phyloP scores from a whole-genome alignment of 164 flowering plant genomes.

The Pachysandra terminalis region DNA sequence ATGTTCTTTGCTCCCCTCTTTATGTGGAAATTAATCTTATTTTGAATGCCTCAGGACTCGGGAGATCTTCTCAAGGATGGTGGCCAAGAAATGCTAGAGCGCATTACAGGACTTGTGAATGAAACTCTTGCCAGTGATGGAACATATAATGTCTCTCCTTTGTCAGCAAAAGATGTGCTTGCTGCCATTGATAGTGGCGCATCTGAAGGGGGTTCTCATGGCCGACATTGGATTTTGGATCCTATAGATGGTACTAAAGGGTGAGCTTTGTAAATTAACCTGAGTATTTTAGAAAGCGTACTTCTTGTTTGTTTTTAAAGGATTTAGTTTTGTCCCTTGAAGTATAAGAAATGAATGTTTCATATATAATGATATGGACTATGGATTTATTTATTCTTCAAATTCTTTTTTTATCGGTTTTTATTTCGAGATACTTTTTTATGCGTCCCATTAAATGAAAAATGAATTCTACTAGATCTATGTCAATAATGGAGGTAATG shows the following conservation, averaged over 20 bases:
- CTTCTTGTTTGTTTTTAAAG: not conserved
- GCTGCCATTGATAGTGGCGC: conserved; percentile 77
- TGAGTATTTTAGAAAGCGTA: not conserved
- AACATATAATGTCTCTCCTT: conserved; percentile 35
- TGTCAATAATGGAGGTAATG: too few species aligned
- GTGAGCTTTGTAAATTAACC: conserved; percentile 37
- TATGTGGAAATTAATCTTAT: conserved; percentile 8
- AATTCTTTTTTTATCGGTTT: too few species aligned
- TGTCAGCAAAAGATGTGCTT: conserved; percentile 73
- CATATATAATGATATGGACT: too few species aligned
- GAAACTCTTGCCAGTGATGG: conserved; percentile 70
- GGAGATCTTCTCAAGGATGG: conserved; percentile 71
- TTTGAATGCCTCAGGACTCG: conserved; percentile 59
- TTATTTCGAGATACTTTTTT: too few species aligned
- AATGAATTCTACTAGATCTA: too few species aligned
- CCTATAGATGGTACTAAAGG: conserved; percentile 99
- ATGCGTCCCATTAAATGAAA: too few species aligned
- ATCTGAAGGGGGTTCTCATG: conserved; percentile 91
- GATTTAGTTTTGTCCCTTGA: not conserved
- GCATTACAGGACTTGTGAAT: conserved; percentile 80
- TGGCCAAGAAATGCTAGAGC: conserved; percentile 57
- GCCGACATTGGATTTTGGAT: conserved; percentile 98
- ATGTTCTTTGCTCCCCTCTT: too few species aligned
- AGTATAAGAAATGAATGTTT: not conserved
- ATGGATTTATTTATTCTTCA: too few species aligned